A percentile compares a stretch with the other conserved stretches of the same genome.
Evolutionary conservation across 2,329 filamentous ascomycete genomes (phyloP).

Genomic region (Epichloe festucae): DNA sequence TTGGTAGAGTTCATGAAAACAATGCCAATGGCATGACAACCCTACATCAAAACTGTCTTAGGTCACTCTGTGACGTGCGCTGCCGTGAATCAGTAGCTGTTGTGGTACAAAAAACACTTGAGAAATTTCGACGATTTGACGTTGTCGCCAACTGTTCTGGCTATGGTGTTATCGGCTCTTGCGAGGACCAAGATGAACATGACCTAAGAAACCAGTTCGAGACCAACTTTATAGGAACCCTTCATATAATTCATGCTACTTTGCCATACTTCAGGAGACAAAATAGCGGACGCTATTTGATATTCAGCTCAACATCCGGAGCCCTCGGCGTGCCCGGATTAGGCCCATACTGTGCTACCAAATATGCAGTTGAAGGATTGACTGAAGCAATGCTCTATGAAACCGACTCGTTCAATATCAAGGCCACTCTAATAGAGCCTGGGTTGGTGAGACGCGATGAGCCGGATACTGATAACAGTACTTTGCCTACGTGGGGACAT

Average conservation of each 20-base stretch:
- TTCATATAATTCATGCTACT: conserved; percentile 84
- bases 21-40: conserved; percentile 57
- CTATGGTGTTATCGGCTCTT: conserved; percentile 89
- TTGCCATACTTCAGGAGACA: conserved; percentile 77
- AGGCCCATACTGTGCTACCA: conserved; percentile 90
- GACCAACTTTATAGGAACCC: conserved; percentile 91
- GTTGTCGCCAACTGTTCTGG: conserved; percentile 89
- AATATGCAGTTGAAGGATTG: conserved; percentile 90
- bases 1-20: conserved; percentile 72
- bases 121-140: conserved; percentile 70
- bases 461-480: conserved; percentile 39
- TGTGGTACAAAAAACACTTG: conserved; percentile 57
- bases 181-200: conserved; percentile 92
- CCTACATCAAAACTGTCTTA: conserved; percentile 61
- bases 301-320: conserved; percentile 87
- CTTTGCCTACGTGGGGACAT: conserved; percentile 74
- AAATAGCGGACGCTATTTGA: conserved; percentile 68
- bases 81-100: conserved; percentile 62
- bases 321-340: conserved; percentile 87
- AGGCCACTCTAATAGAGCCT: conserved; percentile 84
- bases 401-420: conserved; percentile 81
- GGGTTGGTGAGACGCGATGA: conserved; percentile 83
- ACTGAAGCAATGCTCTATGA: conserved; percentile 97
- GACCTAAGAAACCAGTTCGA: conserved; percentile 94
- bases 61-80: conserved; percentile 81